phyloP scores from a whole-genome alignment of 306 rosid species.

The Rubus parviflorus region DNA sequence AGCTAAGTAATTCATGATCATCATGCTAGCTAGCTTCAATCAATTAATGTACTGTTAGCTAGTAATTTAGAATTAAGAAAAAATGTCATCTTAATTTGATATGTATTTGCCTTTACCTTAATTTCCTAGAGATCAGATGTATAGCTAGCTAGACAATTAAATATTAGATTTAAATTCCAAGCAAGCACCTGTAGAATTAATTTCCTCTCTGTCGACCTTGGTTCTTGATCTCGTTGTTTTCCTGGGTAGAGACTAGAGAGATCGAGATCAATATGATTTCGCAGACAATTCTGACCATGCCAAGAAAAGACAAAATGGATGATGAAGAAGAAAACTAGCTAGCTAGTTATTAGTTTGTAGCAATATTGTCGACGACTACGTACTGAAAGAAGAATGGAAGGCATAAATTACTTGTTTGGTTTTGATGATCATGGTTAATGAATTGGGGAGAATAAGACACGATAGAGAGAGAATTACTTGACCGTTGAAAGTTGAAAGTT shows the following conservation, averaged over 20 bases:
- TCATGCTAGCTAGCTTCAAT: background rate
- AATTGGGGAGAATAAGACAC: background rate
- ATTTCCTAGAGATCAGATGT: constrained; percentile 10
- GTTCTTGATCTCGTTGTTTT: background rate
- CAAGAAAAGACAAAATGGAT: background rate
- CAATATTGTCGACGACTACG: background rate
- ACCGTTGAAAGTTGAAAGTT: background rate
- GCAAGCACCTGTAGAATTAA: background rate
- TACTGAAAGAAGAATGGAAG: background rate
- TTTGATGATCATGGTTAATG: background rate
- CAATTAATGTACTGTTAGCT: background rate
- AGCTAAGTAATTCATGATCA: background rate
- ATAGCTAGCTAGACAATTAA: constrained; percentile 2
- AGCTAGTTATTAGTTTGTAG: background rate
- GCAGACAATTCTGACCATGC: background rate
- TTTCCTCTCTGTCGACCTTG: background rate
- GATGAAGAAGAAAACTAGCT: background rate
- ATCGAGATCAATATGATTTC: background rate
- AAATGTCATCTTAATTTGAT: background rate
- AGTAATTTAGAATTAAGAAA: background rate
- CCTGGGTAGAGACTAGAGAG: background rate
- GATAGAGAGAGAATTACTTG: background rate
- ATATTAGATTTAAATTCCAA: background rate
- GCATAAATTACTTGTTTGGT: background rate
- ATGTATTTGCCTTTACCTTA: background rate